Conservation (phyloP, 2,329 filamentous ascomycete genomes). For the Metarhizium album region DNA sequence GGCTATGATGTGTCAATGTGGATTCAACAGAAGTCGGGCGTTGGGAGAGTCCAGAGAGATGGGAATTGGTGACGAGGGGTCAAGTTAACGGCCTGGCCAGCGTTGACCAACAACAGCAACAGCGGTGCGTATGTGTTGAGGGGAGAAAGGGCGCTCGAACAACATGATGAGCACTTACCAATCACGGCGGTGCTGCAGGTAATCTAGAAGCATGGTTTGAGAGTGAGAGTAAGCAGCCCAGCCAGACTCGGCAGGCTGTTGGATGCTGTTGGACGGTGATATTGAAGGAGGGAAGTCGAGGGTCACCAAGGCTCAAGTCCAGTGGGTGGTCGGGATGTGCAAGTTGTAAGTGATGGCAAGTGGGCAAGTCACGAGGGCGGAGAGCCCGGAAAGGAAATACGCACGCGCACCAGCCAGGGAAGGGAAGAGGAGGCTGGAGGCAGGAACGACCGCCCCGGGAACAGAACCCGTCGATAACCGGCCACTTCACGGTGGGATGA, state of each 20-base stretch:
- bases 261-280: neutral
- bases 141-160: neutral
- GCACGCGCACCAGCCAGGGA: neutral
- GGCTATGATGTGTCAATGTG: slow-evolving; percentile 38
- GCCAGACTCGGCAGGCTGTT: neutral
- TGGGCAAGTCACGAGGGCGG: slow-evolving; percentile 8
- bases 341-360: slow-evolving; percentile 1
- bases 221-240: neutral
- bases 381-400: neutral
- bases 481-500: neutral
- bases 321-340: too few species aligned
- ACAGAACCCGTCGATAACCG: slow-evolving; percentile 7
- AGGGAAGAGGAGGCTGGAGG: neutral
- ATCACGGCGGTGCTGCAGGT: slow-evolving; percentile 59
- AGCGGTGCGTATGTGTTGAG: slow-evolving; percentile 1
- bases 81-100: neutral
- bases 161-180: slow-evolving; percentile 38
- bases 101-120: neutral
- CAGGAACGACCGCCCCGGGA: neutral
- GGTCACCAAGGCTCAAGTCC: neutral
- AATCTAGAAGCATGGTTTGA: slow-evolving; percentile 36
- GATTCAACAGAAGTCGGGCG: neutral
- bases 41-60: neutral
- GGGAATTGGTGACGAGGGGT: neutral
- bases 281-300: neutral